Evolutionary conservation across 768 basidiomycete genomes (phyloP).

Genomic region (Lactarius pseudohatsudake): DNA sequence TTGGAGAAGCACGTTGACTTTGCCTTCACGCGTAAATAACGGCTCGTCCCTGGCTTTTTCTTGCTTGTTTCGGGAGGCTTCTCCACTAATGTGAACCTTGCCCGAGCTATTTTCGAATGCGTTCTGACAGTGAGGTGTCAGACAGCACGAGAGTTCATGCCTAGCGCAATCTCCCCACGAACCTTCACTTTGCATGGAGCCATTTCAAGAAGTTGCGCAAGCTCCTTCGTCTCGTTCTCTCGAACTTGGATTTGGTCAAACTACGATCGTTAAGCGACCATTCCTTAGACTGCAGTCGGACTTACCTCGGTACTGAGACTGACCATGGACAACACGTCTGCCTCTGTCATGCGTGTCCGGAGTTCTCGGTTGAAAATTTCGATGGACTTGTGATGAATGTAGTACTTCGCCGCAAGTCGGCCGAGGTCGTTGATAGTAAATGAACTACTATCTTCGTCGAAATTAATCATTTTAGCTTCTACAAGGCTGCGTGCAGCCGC

Average conservation of each 20-base stretch:
- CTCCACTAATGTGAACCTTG: conserved; percentile 22
- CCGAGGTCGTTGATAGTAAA: conserved; percentile 87
- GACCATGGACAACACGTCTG: conserved; percentile 84
- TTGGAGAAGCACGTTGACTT: conserved; percentile 95
- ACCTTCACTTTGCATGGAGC: conserved; percentile 62
- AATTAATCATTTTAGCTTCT: conserved; percentile 77
- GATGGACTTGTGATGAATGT: conserved; percentile 82
- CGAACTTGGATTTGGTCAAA: conserved; percentile 95
- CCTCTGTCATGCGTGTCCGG: conserved; percentile 84
- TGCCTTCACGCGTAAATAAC: conserved; percentile 49
- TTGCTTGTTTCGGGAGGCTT: conserved; percentile 12
- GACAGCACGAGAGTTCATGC: conserved; percentile 2
- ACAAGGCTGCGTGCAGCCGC: conserved; percentile 66
- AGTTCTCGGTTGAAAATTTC: conserved; percentile 84
- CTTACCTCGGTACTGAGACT: conserved; percentile 87
- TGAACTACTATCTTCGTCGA: conserved; percentile 54
- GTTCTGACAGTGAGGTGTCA: conserved; percentile 7
- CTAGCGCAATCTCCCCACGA: conserved; percentile 62
- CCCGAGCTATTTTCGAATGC: conserved; percentile 22
- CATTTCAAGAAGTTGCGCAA: conserved; percentile 63
- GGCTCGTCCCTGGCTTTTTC: not conserved
- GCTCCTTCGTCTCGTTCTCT: conserved; percentile 84
- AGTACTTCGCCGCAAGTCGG: conserved; percentile 96
- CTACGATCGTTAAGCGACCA: conserved; percentile 40
- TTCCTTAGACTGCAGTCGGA: conserved; percentile 1